Conservation (phyloP, 2,329 filamentous ascomycete genomes). For the Curvularia spicifera region DNA sequence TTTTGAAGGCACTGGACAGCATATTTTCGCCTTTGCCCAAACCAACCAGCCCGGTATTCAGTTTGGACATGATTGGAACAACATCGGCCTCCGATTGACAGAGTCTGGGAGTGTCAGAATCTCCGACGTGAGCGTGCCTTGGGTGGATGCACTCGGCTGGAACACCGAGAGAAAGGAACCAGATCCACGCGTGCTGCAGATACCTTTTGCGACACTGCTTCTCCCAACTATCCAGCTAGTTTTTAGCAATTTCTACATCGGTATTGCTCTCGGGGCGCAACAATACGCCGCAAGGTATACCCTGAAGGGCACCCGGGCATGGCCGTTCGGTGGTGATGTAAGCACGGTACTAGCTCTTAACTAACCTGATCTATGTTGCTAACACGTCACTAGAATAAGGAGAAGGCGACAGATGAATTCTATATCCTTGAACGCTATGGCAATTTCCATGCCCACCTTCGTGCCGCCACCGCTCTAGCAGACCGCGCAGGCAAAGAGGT, state of each 20-base stretch:
- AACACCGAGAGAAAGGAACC: conserved; percentile 59
- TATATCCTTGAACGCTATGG: conserved; percentile 71
- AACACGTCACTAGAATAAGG: conserved; percentile 55
- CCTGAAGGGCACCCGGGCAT: conserved; percentile 62
- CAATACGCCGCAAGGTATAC: conserved; percentile 65
- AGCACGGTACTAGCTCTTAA: background rate
- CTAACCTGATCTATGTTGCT: background rate
- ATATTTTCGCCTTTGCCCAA: conserved; percentile 67
- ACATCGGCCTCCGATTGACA: conserved; percentile 67
- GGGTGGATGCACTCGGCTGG: conserved; percentile 69
- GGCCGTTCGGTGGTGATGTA: conserved; percentile 67
- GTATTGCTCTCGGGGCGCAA: conserved; percentile 66
- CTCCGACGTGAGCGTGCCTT: conserved; percentile 62
- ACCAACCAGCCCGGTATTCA: conserved; percentile 65
- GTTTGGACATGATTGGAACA: conserved; percentile 68
- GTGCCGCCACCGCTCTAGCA: conserved; percentile 64
- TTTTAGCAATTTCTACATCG: conserved; percentile 71
- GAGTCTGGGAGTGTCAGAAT: conserved; percentile 70
- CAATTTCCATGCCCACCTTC: conserved; percentile 67
- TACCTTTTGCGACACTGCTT: conserved; percentile 64
- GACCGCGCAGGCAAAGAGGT: conserved; percentile 62
- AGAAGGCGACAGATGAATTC: conserved; percentile 66
- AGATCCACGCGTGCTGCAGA: conserved; percentile 56
- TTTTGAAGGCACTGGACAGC: conserved; percentile 62
- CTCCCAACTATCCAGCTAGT: conserved; percentile 69